Conservation (phyloP, 225 moss, liverwort and hornwort genomes). For the Sphagnum contortum region DNA sequence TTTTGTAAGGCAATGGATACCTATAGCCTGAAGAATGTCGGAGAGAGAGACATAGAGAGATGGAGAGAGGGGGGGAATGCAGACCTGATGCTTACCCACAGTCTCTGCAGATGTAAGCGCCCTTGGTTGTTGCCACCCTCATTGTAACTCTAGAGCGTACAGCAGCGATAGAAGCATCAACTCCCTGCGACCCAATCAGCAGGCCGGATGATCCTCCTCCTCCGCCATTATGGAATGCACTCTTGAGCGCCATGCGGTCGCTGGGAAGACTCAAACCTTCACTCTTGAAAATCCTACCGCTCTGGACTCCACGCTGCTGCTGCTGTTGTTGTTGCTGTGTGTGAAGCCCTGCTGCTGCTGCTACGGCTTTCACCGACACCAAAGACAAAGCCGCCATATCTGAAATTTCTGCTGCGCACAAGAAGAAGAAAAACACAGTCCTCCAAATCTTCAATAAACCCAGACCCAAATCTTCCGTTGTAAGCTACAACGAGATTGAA, state of each 20-base stretch:
- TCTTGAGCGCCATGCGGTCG: slow-evolving; percentile 68
- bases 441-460: too few species aligned
- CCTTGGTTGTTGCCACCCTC: slow-evolving; percentile 70
- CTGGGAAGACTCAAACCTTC: slow-evolving; percentile 34
- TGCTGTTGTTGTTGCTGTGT: neutral
- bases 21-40: too few species aligned
- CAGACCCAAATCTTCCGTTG: too few species aligned
- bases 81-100: slow-evolving; percentile 49
- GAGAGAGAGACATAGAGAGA: neutral
- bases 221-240: slow-evolving; percentile 65
- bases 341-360: neutral
- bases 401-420: neutral
- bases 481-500: too few species aligned
- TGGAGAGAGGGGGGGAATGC: neutral
- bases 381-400: neutral
- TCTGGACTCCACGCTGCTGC: neutral
- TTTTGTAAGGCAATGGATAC: too few species aligned
- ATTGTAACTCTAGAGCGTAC: slow-evolving; percentile 43
- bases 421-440: too few species aligned
- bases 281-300: neutral
- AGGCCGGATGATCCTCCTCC: slow-evolving; percentile 28
- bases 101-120: slow-evolving; percentile 84
- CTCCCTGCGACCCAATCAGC: slow-evolving; percentile 15
- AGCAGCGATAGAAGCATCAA: slow-evolving; percentile 16
- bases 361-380: neutral